phyloP scores from a whole-genome alignment of 371 early-diverging fungal genomes.

The Actinomucor elegans region DNA sequence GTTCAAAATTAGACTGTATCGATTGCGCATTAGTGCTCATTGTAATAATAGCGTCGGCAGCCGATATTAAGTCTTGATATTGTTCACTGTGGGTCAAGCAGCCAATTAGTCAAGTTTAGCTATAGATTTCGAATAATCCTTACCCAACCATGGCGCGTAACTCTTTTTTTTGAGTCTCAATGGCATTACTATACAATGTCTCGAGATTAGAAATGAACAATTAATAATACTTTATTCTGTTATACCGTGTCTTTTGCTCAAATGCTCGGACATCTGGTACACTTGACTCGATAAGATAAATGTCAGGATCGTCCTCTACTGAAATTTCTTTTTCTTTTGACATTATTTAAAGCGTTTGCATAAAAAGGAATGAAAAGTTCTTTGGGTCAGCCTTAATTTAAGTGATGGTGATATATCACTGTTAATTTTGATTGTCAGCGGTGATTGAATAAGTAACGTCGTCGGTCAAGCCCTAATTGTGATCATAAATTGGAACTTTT shows the following conservation, averaged over 20 bases:
- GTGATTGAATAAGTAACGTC: no score
- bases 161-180: conserved; percentile 79
- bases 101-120: no score
- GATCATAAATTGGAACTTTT: no score
- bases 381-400: no score
- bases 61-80: conserved; percentile 81
- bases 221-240: neutral
- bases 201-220: neutral
- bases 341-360: conserved; percentile 10
- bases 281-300: conserved; percentile 16
- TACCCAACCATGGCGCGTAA: conserved; percentile 88
- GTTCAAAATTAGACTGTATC: conserved; percentile 59
- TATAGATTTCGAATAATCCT: no score
- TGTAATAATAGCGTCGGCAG: conserved; percentile 77
- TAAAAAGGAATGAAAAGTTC: no score
- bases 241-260: conserved; percentile 28
- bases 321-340: neutral
- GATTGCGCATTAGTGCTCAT: conserved; percentile 67
- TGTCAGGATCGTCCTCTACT: conserved; percentile 17
- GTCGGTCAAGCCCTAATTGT: no score
- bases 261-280: conserved; percentile 24
- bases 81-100: conserved; percentile 72
- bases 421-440: no score
- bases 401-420: no score
- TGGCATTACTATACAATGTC: conserved; percentile 37